These are phyloP conservation scores for Coemansia asiatica DNA, from an alignment of 192 early-diverging fungal genomes.

Conservation along the genomic window DNA sequence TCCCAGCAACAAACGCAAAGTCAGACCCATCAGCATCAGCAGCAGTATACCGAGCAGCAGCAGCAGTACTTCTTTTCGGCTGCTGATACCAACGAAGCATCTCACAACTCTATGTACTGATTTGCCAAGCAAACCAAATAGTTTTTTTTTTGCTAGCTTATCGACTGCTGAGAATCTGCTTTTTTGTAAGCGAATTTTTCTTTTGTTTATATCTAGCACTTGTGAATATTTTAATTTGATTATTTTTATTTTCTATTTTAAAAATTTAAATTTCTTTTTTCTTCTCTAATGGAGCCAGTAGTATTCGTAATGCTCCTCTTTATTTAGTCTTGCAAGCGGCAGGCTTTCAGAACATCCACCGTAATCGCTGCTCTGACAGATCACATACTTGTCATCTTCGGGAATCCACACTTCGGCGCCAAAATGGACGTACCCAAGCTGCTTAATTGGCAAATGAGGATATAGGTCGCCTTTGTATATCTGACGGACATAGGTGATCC, in stretches of 20 bases:
- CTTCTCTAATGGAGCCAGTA: conserved; percentile 8
- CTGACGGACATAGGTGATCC: conserved; percentile 18
- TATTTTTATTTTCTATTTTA: not conserved
- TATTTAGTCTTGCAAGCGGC: conserved; percentile 9
- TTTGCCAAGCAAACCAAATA: not conserved
- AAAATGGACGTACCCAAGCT: conserved; percentile 21
- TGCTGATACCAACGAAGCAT: conserved; percentile 1
- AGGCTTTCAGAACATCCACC: conserved; percentile 28
- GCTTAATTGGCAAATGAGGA: conserved; percentile 21
- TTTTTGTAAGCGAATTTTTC: not conserved
- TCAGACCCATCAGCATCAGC: conserved; percentile 15
- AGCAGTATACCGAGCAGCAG: conserved; percentile 8
- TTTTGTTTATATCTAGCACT: conserved; percentile 3
- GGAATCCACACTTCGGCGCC: conserved; percentile 39
- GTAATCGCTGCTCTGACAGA: conserved; percentile 24
- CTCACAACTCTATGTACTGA: conserved; percentile 2
- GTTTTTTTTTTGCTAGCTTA: not conserved
- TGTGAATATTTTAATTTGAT: conserved; percentile 7
- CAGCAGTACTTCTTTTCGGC: conserved; percentile 31
- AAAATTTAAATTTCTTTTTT: not conserved
- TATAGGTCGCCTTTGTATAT: conserved; percentile 43
- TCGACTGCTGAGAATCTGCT: no score
- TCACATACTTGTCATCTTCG: conserved; percentile 3
- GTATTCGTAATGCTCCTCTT: conserved; percentile 25
- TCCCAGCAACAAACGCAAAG: conserved; percentile 8